Conservation (phyloP, 495 filamentous ascomycete species). For the Trichoderma erinaceum region DNA sequence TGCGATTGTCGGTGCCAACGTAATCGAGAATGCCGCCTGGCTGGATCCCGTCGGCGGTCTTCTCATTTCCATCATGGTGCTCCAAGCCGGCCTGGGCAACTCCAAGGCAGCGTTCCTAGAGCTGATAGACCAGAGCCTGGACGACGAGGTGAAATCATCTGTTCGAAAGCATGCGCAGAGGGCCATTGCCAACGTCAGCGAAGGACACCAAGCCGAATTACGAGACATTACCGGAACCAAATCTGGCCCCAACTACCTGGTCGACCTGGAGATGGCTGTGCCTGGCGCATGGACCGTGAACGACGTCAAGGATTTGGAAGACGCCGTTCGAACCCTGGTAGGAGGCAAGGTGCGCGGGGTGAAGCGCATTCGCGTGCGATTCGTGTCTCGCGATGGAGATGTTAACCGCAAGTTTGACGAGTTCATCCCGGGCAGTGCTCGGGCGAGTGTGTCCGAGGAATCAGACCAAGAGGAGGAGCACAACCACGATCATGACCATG, state of each 20-base stretch:
- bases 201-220: conserved; percentile 49
- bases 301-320: conserved; percentile 62
- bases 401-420: conserved; percentile 60
- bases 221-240: conserved; percentile 81
- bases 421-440: conserved; percentile 62
- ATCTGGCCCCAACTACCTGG: conserved; percentile 87
- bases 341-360: conserved; percentile 74
- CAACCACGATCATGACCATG: conserved; percentile 35
- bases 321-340: conserved; percentile 59
- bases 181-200: conserved; percentile 44
- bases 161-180: conserved; percentile 59
- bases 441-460: conserved; percentile 56
- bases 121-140: conserved; percentile 81
- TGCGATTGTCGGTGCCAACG: conserved; percentile 82
- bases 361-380: conserved; percentile 71
- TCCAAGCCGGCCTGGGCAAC: conserved; percentile 84
- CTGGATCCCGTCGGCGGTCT: conserved; percentile 93
- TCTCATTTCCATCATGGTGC: conserved; percentile 84
- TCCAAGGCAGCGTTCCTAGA: conserved; percentile 76
- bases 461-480: conserved; percentile 41
- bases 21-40: conserved; percentile 77
- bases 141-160: conserved; percentile 67
- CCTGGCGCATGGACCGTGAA: conserved; percentile 66
- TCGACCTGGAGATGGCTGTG: conserved; percentile 79
- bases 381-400: conserved; percentile 58